Percentiles rank a stretch among this genome's conserved stretches.
Evolutionary conservation across 352 stramenopile species (phyloP).

Genomic region (Pythium plurisporium): DNA sequence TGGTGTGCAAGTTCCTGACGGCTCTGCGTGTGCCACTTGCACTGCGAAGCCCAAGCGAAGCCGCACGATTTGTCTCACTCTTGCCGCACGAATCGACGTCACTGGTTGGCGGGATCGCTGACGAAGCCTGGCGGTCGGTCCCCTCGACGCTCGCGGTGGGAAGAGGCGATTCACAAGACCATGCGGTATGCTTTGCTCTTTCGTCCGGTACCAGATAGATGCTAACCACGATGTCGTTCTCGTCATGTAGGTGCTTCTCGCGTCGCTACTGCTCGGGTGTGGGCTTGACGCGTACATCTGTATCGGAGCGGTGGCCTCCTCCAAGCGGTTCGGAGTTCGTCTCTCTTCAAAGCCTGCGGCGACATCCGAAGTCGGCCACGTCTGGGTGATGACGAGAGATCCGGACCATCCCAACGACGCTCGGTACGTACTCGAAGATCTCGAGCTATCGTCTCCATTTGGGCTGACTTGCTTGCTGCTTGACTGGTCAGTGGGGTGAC

Average conservation of each 20-base stretch:
- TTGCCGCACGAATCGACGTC: slow-evolving; percentile 59
- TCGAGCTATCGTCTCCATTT: too few relatives aligned
- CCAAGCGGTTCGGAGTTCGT: too few relatives aligned
- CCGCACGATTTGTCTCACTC: slow-evolving; percentile 79
- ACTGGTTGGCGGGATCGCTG: slow-evolving; percentile 42
- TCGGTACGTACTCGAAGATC: too few relatives aligned
- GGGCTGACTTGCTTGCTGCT: not conserved
- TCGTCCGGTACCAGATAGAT: not conserved
- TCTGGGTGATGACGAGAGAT: slow-evolving; percentile 73
- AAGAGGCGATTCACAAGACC: slow-evolving; percentile 78
- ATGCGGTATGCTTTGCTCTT: slow-evolving; percentile 43
- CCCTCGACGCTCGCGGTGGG: slow-evolving; percentile 64
- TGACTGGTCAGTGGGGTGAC: slow-evolving; percentile 34
- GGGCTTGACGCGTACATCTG: slow-evolving; percentile 86
- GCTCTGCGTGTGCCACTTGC: slow-evolving; percentile 42
- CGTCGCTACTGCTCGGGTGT: slow-evolving; percentile 85
- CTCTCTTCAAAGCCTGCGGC: not conserved
- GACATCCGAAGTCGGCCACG: slow-evolving; percentile 46
- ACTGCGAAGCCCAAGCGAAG: slow-evolving; percentile 72
- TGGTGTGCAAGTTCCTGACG: slow-evolving; percentile 85
- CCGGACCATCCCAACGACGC: slow-evolving; percentile 11
- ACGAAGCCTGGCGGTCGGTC: slow-evolving; percentile 79
- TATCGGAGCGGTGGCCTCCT: slow-evolving; percentile 65
- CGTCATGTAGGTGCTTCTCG: slow-evolving; percentile 58
- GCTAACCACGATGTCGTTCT: not conserved